These are phyloP conservation scores for Geum urbanum DNA, from an alignment of 306 rosid genomes.

Conservation along the genomic window DNA sequence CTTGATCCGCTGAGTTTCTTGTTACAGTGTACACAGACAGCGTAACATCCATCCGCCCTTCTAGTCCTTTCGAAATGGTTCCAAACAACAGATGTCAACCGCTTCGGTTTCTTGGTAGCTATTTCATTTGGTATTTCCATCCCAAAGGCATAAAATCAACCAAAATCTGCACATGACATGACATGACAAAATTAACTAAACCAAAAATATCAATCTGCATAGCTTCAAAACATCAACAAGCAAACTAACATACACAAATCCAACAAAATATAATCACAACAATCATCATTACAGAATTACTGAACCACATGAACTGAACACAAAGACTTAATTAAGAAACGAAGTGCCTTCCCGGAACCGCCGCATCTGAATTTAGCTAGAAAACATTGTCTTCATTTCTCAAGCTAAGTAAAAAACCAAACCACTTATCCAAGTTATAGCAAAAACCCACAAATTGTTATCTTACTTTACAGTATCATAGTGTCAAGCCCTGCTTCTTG, in stretches of 20 bases:
- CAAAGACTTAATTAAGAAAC: not conserved
- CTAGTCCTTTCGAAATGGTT: conserved; percentile 93
- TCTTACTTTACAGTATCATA: not conserved
- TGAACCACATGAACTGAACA: not conserved
- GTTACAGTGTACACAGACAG: conserved; percentile 89
- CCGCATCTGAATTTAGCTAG: not conserved
- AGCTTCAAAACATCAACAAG: not conserved
- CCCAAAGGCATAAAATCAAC: conserved; percentile 36
- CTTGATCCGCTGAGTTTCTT: conserved; percentile 98
- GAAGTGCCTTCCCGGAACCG: not conserved
- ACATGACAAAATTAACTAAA: not conserved
- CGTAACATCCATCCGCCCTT: conserved; percentile 84
- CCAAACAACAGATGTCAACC: conserved; percentile 95
- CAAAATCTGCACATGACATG: conserved; percentile 34
- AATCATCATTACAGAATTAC: not conserved
- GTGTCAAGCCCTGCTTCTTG: not conserved
- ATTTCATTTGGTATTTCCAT: conserved; percentile 74
- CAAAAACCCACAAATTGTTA: not conserved
- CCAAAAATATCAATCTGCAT: conserved; percentile 4
- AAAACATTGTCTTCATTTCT: not conserved
- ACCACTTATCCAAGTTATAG: not conserved
- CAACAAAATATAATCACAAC: not conserved
- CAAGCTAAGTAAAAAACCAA: not conserved
- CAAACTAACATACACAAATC: not conserved
- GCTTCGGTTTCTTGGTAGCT: conserved; percentile 73